Conservation (phyloP, 148 eudicot genomes). For the Selenicereus undatus region DNA sequence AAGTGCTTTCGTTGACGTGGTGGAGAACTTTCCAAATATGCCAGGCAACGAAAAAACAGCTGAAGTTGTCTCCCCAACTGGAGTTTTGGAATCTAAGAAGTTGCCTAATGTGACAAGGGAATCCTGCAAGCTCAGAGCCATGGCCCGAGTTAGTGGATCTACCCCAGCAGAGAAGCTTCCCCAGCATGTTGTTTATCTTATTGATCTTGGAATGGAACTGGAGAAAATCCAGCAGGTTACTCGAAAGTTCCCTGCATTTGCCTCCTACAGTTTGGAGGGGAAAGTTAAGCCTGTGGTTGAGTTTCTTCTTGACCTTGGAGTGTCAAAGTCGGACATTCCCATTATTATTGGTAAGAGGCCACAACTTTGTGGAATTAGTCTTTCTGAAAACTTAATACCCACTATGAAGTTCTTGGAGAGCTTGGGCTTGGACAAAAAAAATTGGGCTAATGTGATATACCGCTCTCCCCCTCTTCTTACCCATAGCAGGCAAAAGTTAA, state of each 20-base stretch:
- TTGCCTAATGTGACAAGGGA: conserved; percentile 23
- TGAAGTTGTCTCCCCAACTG: conserved; percentile 31
- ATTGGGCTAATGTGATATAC: conserved; percentile 76
- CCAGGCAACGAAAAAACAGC: conserved; percentile 39
- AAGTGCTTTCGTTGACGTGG: conserved; percentile 43
- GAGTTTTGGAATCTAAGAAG: conserved; percentile 39
- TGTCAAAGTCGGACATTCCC: conserved; percentile 67
- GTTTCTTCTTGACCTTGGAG: conserved; percentile 77
- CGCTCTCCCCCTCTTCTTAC: conserved; percentile 84
- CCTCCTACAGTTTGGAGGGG: conserved; percentile 79
- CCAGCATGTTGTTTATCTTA: conserved; percentile 57
- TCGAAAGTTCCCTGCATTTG: conserved; percentile 77
- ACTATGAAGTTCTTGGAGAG: conserved; percentile 72
- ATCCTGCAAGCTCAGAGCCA: conserved; percentile 38
- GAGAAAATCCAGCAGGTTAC: conserved; percentile 55
- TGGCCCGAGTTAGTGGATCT: conserved; percentile 56
- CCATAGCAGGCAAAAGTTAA: conserved; percentile 63
- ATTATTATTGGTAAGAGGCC: conserved; percentile 67
- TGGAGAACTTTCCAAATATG: conserved; percentile 60
- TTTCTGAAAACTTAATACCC: conserved; percentile 74
- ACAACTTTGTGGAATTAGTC: conserved; percentile 79
- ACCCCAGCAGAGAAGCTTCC: conserved; percentile 54
- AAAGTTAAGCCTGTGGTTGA: conserved; percentile 76
- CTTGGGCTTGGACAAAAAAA: conserved; percentile 66
- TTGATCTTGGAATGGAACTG: conserved; percentile 74